Evolutionary conservation across 352 stramenopile species (phyloP), one percentile per base, ranked within the genome.

Genomic region (Pythium chondricola): DNA sequence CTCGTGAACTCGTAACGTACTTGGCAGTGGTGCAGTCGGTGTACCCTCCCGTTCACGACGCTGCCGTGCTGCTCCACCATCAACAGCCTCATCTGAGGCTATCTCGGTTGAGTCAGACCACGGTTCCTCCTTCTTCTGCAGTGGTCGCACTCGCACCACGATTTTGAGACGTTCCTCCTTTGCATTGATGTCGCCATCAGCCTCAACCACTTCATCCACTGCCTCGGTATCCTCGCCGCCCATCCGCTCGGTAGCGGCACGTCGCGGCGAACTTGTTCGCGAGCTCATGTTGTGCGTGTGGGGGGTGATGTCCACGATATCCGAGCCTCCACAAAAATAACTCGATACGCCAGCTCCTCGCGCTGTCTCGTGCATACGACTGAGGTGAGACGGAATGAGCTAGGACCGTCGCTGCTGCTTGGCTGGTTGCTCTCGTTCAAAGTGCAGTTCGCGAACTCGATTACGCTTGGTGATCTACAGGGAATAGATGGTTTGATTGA

Each of bases 81-180:
- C 39, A 6, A 18, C 41, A 24, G 4, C 25, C 16, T 48, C 18
- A 2, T 43, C 30, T 14, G 35, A 11, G 9, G 7, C 7, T 13
- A 3, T 2, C 6, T 31, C 22, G 3, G 8, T 6, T 30, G 27
- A 13, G 1, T 22, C 36, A 17, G 39, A 51, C 72, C 72, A 85
- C 7, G 63, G 17, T 33, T 77, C 52, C 26, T 87, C 75, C 16
- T 42, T 67, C n/a, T 65, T 65, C 42, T 80, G 72, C 24, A 83
- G 43, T 3, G 70, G 75, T 10, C 75, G 60, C 27, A 85, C 63
- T 20, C 75, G 69, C 22, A 87, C 67, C 7, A 88, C 64, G 1
- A 88, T 71, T 43, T 82, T 84, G 43, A 85, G 50, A 31, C 74
- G 82, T 48, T 85, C 73, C 38, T 79, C 72, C 17, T 48, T 50